Base-by-base conservation (phyloP, 2,329 filamentous ascomycete genomes). In the Sporothrix schenckii region DNA sequence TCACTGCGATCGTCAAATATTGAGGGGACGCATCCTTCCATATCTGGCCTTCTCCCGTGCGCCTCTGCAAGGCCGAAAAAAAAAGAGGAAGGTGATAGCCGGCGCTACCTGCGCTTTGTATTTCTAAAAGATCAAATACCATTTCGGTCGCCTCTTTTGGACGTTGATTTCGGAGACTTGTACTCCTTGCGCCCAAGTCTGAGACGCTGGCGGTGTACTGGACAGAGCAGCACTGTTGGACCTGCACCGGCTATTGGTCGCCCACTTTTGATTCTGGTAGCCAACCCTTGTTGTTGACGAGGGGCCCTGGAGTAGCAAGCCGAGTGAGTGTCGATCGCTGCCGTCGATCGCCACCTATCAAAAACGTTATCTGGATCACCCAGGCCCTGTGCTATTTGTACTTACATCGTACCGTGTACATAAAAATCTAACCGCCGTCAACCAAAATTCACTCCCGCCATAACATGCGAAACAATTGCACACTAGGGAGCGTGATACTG, bases 1-100 rank as follows among this genome's bases (percentile, higher is more conserved):
- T 5, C 30, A 60, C 11, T 30, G 21, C 21, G 68, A 69, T 69
- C 68, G 68, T 21, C 68, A 50, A 53, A 69, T 16, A n/a, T 61
- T 21, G 47, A 50, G 19, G 39, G n/a, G 19, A 30, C 61, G 54
- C 69, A 63, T 68, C 69, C 69, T 70, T 70, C 69, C 61, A 24
- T 24, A 63, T 70, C 41, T 14, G 69, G 69, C 50, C n/a, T 68
- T 68, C 24, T 11, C 21, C 41, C 58, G 58, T 63, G 58, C 39
- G 41, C 41, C 39, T 14, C 21, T 49, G 21, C 13, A 49, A 9
- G 41, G 58, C 14, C 24, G 5, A 54, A 14, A 54, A 50, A 6
- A 7, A 10, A 44, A 60, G 24, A 7, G 53, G 6, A 24, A 60
- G 34, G 7, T 14, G 14, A 41, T 30, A 14, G 19, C 34, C n/a